Conservation (phyloP, 495 filamentous ascomycete species). For the Aspergillus cristatus region DNA sequence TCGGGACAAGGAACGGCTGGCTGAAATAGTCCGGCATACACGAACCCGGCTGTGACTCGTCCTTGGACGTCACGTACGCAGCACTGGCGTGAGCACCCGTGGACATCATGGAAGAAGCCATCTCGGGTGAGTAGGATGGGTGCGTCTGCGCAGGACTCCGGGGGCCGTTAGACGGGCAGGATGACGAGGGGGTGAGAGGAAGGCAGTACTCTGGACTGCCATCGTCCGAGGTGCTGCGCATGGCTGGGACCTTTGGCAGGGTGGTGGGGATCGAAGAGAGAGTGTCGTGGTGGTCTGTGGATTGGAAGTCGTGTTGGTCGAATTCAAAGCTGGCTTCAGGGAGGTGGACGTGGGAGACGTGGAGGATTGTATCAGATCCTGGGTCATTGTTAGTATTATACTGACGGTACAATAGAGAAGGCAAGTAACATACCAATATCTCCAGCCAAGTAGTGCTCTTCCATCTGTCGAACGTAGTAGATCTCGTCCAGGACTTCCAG, state of each 20-base stretch:
- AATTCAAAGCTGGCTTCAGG: conserved; percentile 6
- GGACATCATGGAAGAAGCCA: conserved; percentile 9
- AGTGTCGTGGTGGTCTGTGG: no score
- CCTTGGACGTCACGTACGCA: conserved; percentile 1
- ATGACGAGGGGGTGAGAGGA: conserved; percentile 11
- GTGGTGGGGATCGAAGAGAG: no score
- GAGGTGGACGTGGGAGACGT: conserved; percentile 16
- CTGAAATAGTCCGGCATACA: conserved; percentile 12
- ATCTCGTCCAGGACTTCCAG: conserved; percentile 50
- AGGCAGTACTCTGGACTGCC: not conserved
- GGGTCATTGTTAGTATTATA: not conserved
- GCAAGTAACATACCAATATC: conserved; percentile 50
- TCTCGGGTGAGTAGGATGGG: conserved; percentile 8
- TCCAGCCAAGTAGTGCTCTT: conserved; percentile 51
- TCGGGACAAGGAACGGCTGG: conserved; percentile 4
- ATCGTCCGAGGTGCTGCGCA: no score
- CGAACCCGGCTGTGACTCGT: conserved; percentile 1
- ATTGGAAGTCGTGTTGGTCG: conserved; percentile 3
- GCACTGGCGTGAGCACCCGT: conserved; percentile 2
- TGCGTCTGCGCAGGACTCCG: no score
- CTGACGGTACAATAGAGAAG: not conserved
- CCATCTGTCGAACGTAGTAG: conserved; percentile 54
- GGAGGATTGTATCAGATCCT: conserved; percentile 16
- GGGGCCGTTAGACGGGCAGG: not conserved
- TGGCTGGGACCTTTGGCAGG: no score